phyloP scores from a whole-genome alignment of 2,329 filamentous ascomycete genomes.

The Didymella arachidicola region DNA sequence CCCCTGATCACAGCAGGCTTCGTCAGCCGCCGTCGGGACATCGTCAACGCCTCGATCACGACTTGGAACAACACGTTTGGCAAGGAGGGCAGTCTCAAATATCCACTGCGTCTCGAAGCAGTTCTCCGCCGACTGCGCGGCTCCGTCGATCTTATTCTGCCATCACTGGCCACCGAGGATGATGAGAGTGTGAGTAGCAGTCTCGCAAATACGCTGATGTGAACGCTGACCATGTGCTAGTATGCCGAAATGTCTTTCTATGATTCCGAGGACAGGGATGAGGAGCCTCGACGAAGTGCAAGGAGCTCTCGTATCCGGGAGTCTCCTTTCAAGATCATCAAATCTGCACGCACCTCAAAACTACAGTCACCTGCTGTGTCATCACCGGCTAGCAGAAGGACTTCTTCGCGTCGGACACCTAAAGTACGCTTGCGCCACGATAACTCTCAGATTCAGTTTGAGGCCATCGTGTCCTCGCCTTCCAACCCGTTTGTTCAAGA shows the following conservation, averaged over 20 bases:
- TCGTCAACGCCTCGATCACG: constrained; percentile 61
- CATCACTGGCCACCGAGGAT: constrained; percentile 54
- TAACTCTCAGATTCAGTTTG: constrained; percentile 82
- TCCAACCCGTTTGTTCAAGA: constrained; percentile 59
- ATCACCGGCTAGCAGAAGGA: constrained; percentile 30
- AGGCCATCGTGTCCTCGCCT: constrained; percentile 69
- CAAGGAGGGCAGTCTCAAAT: constrained; percentile 65
- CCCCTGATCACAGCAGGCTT: constrained; percentile 62
- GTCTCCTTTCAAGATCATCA: constrained; percentile 40
- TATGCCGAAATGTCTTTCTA: constrained; percentile 44
- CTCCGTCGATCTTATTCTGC: constrained; percentile 61
- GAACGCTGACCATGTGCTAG: constrained; percentile 43
- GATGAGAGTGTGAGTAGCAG: constrained; percentile 52
- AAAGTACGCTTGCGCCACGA: constrained; percentile 73
- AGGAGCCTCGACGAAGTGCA: constrained; percentile 24
- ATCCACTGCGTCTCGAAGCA: constrained; percentile 69
- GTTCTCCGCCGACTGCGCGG: constrained; percentile 68
- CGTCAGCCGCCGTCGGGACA: constrained; percentile 58
- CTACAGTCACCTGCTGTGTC: constrained; percentile 39
- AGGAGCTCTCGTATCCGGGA: constrained; percentile 37
- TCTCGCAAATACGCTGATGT: constrained; percentile 24
- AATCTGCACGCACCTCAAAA: constrained; percentile 32
- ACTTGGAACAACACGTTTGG: constrained; percentile 78
- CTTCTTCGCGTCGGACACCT: constrained; percentile 42
- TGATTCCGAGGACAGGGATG: constrained; percentile 47